Conservation (phyloP, 768 basidiomycete species). For the Boletus vermiculosoides region DNA sequence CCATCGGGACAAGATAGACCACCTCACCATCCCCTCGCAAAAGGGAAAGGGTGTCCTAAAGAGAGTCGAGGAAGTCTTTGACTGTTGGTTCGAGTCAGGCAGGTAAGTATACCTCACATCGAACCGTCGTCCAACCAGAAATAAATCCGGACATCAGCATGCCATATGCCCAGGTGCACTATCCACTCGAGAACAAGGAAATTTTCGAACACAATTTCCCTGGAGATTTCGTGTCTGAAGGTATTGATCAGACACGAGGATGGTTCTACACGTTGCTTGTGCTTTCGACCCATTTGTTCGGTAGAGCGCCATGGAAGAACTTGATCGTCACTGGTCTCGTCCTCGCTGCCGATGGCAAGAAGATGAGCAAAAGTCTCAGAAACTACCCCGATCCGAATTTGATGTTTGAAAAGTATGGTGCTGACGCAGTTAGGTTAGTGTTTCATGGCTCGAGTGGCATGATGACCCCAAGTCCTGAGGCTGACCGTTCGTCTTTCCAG, state of each 20-base stretch:
- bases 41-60: slow-evolving; percentile 82
- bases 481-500: slow-evolving; percentile 38
- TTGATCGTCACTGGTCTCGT: slow-evolving; percentile 95
- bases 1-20: slow-evolving; percentile 92
- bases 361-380: slow-evolving; percentile 97
- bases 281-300: slow-evolving; percentile 92
- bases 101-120: slow-evolving; percentile 50
- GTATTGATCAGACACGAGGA: slow-evolving; percentile 97
- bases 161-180: slow-evolving; percentile 97
- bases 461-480: background rate
- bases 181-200: slow-evolving; percentile 97
- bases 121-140: background rate
- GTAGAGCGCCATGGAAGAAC: slow-evolving; percentile 96
- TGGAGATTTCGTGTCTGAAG: slow-evolving; percentile 96
- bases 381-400: slow-evolving; percentile 97
- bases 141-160: slow-evolving; percentile 54
- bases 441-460: background rate
- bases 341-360: slow-evolving; percentile 95
- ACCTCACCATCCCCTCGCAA: slow-evolving; percentile 93
- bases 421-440: slow-evolving; percentile 84
- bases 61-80: slow-evolving; percentile 97
- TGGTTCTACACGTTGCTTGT: slow-evolving; percentile 99
- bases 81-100: slow-evolving; percentile 99
- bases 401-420: slow-evolving; percentile 88
- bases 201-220: slow-evolving; percentile 84